These are phyloP conservation scores for Thermothelomyces thermophilus DNA, from an alignment of 2,329 filamentous ascomycete genomes.

Conservation along the genomic window DNA sequence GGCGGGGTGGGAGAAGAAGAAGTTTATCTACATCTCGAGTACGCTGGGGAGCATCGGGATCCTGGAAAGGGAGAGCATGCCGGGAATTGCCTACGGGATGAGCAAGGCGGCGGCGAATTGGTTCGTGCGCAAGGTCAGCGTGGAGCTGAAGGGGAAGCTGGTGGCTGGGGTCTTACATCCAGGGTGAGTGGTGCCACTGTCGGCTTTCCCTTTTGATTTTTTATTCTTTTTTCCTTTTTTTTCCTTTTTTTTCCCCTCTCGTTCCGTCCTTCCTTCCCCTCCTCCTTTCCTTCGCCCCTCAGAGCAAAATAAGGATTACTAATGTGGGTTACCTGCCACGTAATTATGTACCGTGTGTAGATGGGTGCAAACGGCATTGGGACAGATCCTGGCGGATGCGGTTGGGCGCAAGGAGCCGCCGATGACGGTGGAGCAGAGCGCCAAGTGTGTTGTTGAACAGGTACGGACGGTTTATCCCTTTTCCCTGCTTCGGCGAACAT, in stretches of 20 bases:
- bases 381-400: constrained; percentile 25
- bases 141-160: constrained; percentile 20
- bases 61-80: constrained; percentile 21
- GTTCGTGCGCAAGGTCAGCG: constrained; percentile 24
- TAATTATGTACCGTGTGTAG: too few relatives aligned
- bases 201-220: too few relatives aligned
- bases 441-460: constrained; percentile 22
- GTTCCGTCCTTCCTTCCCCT: neutral
- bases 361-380: constrained; percentile 27
- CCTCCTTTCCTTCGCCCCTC: too few relatives aligned
- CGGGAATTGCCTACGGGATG: constrained; percentile 26
- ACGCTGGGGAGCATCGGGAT: constrained; percentile 25
- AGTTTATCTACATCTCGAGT: constrained; percentile 26
- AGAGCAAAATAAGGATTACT: too few relatives aligned
- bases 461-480: constrained; percentile 13
- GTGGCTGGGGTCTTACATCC: constrained; percentile 27
- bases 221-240: neutral
- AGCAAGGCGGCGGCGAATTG: constrained; percentile 28
- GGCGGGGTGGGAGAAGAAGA: constrained; percentile 2
- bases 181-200: constrained; percentile 21
- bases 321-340: neutral
- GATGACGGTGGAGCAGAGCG: constrained; percentile 22
- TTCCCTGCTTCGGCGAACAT: neutral
- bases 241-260: too few relatives aligned
- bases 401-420: constrained; percentile 23